Evolutionary conservation across 306 rosid genomes (phyloP).

Genomic region (Trifolium pratense): DNA sequence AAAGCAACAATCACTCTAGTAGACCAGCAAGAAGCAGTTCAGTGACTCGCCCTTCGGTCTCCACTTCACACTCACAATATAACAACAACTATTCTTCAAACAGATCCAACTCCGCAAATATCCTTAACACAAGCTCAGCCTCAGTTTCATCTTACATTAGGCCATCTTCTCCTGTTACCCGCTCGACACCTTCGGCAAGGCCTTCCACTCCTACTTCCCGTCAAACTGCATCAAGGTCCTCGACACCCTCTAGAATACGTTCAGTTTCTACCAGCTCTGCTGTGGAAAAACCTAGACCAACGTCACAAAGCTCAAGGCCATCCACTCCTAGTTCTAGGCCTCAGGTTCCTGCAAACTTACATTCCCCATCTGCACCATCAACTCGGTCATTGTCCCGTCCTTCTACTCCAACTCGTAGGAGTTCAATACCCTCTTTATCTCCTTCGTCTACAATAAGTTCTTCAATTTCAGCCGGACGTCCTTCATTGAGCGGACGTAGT

Average conservation of each 20-base stretch:
- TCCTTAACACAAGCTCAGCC: conserved; percentile 95
- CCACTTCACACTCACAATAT: conserved; percentile 62
- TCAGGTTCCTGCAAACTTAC: conserved; percentile 83
- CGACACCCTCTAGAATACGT: conserved; percentile 87
- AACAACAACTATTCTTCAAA: conserved; percentile 70
- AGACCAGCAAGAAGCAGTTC: conserved; percentile 98
- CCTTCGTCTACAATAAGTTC: conserved; percentile 61
- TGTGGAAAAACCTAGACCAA: conserved; percentile 65
- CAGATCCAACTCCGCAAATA: conserved; percentile 62
- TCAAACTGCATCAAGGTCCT: conserved; percentile 62
- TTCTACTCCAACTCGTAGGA: conserved; percentile 85
- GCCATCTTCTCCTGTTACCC: conserved; percentile 83
- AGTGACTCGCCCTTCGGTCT: conserved; percentile 76
- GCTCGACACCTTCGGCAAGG: conserved; percentile 64
- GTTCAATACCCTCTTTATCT: conserved; percentile 57
- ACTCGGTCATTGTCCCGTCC: conserved; percentile 76
- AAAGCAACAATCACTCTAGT: conserved; percentile 66
- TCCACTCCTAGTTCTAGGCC: conserved; percentile 97
- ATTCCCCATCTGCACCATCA: conserved; percentile 64
- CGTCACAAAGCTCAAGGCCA: conserved; percentile 74
- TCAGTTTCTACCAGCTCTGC: conserved; percentile 58
- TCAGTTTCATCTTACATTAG: conserved; percentile 92
- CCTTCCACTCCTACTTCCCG: conserved; percentile 92
- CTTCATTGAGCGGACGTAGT: conserved; percentile 63
- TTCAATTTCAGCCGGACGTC: conserved; percentile 59